Conservation (phyloP, 2,329 filamentous ascomycete genomes). For the Pseudocercospora vitis region DNA sequence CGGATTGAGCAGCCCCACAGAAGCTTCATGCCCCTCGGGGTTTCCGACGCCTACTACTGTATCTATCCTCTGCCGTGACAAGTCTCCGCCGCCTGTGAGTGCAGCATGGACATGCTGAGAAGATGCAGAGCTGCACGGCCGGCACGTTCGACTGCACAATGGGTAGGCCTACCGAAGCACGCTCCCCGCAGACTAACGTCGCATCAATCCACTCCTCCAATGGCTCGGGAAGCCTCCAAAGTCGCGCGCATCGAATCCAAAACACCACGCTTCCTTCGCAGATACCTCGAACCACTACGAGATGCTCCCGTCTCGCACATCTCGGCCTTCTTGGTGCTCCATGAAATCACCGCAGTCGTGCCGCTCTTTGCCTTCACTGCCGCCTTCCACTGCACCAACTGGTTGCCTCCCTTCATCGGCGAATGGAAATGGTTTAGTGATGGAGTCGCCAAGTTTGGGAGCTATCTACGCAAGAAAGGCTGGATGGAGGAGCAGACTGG, state of each 20-base stretch:
- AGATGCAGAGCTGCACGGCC: too few species aligned
- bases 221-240: slow-evolving; percentile 25
- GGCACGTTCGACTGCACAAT: too few species aligned
- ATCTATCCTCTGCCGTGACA: too few species aligned
- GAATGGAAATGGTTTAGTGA: slow-evolving; percentile 58
- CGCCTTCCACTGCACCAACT: slow-evolving; percentile 76
- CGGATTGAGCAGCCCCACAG: too few species aligned
- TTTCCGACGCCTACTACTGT: too few species aligned
- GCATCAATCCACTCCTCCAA: not conserved
- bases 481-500: slow-evolving; percentile 64
- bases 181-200: slow-evolving; percentile 10
- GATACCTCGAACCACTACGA: slow-evolving; percentile 68
- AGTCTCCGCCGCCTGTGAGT: too few species aligned
- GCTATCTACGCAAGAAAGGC: slow-evolving; percentile 73
- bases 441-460: slow-evolving; percentile 71
- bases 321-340: slow-evolving; percentile 81
- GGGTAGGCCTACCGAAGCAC: too few species aligned
- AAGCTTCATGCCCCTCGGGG: too few species aligned
- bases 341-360: slow-evolving; percentile 85
- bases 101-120: too few species aligned
- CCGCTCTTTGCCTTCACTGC: slow-evolving; percentile 74
- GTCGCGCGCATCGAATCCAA: slow-evolving; percentile 41
- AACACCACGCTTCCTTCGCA: slow-evolving; percentile 65
- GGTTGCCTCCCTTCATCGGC: slow-evolving; percentile 62
- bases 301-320: slow-evolving; percentile 79